phyloP scores from a whole-genome alignment of 495 filamentous ascomycete species.

The Penicillium flavigenum region DNA sequence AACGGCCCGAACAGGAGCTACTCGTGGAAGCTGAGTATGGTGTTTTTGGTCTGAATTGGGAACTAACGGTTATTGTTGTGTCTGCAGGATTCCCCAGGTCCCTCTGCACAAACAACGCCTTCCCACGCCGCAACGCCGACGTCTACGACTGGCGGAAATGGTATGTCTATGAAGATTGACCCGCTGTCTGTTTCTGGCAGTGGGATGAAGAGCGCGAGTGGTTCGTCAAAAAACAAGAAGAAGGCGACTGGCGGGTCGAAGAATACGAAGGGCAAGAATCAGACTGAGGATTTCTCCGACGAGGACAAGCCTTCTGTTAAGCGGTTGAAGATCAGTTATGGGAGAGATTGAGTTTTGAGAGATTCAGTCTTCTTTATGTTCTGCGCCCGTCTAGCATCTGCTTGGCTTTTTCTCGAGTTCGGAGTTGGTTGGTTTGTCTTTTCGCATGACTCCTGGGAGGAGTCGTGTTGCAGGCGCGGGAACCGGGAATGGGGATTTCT shows the following conservation, averaged over 20 bases:
- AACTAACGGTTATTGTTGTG: conserved; percentile 9
- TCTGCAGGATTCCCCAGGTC: conserved; percentile 48
- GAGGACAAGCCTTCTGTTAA: conserved; percentile 49
- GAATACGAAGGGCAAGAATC: conserved; percentile 34
- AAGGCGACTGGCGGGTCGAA: conserved; percentile 34
- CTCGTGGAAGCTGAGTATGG: background rate
- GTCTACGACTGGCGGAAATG: conserved; percentile 39
- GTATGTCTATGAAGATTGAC: conserved; percentile 30
- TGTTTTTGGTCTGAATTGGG: background rate
- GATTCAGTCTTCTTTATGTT: background rate
- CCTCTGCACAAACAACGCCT: conserved; percentile 48
- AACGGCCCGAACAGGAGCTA: background rate
- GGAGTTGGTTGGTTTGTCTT: conserved; percentile 17
- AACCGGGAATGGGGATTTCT: conserved; percentile 3
- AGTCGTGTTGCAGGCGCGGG: conserved; percentile 9
- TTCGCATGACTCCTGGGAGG: conserved; percentile 10
- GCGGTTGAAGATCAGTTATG: conserved; percentile 54
- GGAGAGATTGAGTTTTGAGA: conserved; percentile 33
- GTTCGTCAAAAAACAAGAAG: conserved; percentile 49
- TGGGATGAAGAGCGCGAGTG: conserved; percentile 18
- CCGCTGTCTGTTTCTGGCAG: conserved; percentile 24
- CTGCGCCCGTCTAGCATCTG: conserved; percentile 7
- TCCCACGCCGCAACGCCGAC: conserved; percentile 52
- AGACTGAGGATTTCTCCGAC: conserved; percentile 43
- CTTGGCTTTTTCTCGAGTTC: conserved; percentile 14